Conservation (phyloP, 2,329 filamentous ascomycete species). For the Neonectria punicea region DNA sequence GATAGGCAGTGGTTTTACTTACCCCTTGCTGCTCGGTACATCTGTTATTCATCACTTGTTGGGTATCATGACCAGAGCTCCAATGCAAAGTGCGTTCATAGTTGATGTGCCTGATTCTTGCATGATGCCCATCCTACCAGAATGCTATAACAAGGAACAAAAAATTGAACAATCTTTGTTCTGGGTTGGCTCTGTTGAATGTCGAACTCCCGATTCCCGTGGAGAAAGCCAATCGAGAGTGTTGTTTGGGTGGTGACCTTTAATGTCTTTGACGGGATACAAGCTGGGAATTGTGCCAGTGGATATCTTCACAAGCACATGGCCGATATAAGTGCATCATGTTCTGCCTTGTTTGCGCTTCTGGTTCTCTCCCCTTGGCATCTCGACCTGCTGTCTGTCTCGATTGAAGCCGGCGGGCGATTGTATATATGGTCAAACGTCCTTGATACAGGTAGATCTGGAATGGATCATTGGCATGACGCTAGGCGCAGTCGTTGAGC, state of each 20-base stretch:
- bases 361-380: constrained; percentile 41
- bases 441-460: not conserved
- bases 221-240: not conserved
- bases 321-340: constrained; percentile 45
- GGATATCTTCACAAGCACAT: constrained; percentile 37
- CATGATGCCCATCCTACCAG: not conserved
- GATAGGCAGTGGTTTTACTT: constrained; percentile 4
- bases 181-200: not conserved
- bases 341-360: constrained; percentile 43
- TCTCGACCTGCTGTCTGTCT: constrained; percentile 38
- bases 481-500: not conserved
- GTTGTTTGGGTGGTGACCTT: not conserved
- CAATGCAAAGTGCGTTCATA: not conserved
- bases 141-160: not conserved
- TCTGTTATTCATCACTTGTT: not conserved
- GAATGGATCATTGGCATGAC: not conserved
- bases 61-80: not conserved
- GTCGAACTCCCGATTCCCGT: not conserved
- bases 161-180: not conserved
- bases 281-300: not conserved
- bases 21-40: not conserved
- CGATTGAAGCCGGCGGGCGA: constrained; percentile 53
- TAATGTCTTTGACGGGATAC: not conserved
- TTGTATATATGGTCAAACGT: not conserved
- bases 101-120: not conserved